phyloP scores from a whole-genome alignment of 495 filamentous ascomycete species.

The Friedmanniomyces simplex region DNA sequence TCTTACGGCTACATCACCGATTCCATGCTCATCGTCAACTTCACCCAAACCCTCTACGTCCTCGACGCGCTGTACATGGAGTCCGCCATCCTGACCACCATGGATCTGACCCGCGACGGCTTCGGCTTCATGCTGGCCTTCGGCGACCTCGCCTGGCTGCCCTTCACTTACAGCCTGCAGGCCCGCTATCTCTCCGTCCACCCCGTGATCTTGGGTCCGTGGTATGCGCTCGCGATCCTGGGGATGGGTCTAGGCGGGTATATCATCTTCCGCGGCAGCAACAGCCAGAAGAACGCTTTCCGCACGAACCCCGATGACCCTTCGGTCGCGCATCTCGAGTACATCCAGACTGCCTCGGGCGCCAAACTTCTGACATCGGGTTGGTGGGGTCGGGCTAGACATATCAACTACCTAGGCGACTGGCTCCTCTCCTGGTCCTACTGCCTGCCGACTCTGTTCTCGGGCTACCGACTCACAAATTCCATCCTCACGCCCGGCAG shows the following conservation, averaged over 20 bases:
- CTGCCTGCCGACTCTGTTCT: conserved; percentile 77
- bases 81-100: conserved; percentile 83
- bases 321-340: conserved; percentile 66
- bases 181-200: conserved; percentile 78
- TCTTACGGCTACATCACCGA: conserved; percentile 74
- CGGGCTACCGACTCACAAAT: conserved; percentile 58
- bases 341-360: conserved; percentile 75
- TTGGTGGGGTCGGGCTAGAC: conserved; percentile 89
- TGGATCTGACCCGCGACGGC: conserved; percentile 90
- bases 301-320: conserved; percentile 80
- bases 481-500: conserved; percentile 37
- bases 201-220: conserved; percentile 62
- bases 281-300: conserved; percentile 92
- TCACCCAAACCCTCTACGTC: conserved; percentile 74
- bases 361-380: conserved; percentile 72
- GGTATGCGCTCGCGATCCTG: conserved; percentile 51
- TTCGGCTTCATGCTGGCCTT: conserved; percentile 97
- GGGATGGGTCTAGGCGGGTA: conserved; percentile 59
- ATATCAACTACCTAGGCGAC: conserved; percentile 98
- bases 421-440: conserved; percentile 93
- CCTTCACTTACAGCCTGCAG: conserved; percentile 80
- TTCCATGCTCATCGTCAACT: conserved; percentile 70
- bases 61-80: conserved; percentile 87
- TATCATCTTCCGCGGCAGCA: conserved; percentile 81
- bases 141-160: conserved; percentile 88